Evolutionary conservation across 2,329 filamentous ascomycete species (phyloP).

Genomic region (Cladophialophora exuberans): DNA sequence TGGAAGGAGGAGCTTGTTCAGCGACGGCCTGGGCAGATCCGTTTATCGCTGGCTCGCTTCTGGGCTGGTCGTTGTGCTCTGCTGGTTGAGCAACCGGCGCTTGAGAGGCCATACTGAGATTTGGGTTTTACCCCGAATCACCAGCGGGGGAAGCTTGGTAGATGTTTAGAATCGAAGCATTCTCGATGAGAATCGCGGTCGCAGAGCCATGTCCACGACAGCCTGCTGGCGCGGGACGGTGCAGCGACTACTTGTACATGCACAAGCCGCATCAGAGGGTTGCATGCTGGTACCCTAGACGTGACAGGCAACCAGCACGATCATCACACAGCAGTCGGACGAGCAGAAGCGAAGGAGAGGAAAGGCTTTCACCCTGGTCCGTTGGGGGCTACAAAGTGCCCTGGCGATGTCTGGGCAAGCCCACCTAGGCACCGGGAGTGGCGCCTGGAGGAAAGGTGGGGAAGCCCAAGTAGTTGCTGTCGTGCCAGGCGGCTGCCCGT

Average conservation of each 20-base stretch:
- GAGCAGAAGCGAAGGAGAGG: too few species aligned
- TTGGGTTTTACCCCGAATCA: not conserved
- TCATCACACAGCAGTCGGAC: not conserved
- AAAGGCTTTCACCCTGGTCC: too few species aligned
- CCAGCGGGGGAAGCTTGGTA: not conserved
- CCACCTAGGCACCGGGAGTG: too few species aligned
- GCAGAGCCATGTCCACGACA: not conserved
- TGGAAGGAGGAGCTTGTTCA: not conserved
- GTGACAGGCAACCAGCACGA: not conserved
- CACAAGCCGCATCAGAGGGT: not conserved
- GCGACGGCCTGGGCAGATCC: not conserved
- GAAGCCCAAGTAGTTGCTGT: too few species aligned
- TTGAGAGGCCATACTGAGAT: slow-evolving; percentile 1
- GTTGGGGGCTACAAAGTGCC: too few species aligned
- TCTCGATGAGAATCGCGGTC: not conserved
- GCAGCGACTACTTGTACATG: too few species aligned
- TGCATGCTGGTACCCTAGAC: too few species aligned
- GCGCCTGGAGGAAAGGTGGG: too few species aligned
- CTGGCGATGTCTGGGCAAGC: too few species aligned
- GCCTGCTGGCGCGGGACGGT: not conserved
- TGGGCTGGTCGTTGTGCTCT: not conserved
- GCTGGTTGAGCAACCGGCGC: not conserved
- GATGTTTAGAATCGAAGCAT: not conserved
- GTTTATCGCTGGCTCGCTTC: not conserved
- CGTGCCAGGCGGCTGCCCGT: too few species aligned